Base-by-base conservation (phyloP, 805 yeast genomes). In the Pichia eremophila region DNA sequence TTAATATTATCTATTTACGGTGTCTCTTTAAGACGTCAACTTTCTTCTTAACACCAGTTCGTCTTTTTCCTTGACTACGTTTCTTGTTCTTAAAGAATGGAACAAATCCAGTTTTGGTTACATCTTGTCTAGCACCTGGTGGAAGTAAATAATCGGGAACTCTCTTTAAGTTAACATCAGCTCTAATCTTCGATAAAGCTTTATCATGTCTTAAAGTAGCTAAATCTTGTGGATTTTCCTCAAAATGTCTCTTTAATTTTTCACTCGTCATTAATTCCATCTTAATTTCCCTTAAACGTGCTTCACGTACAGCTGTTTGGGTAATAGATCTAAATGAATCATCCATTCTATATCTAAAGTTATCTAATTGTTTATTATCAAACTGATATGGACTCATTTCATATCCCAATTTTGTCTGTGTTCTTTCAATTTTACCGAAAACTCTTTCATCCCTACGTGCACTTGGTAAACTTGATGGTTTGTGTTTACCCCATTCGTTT, bases 271-370 rank as follows among this genome's bases (percentile, higher is more conserved):
- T 70, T 63, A 93, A 72, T 65, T 93, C 98, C 55, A 81, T 77
- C 64, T 85, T 85, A 64, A 91, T 74, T 62, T 93, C 99, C 63
- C 80, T 85, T 48, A 89, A 76, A 59, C 98, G 78, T 1, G 98
- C 98, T 60, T 93, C 97, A 66, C 97, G 80, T 27, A 93, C 79
- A 0, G 96, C 85, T 10, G 84, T 82, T 48, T 79, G 79, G 0
- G 99, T 93, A 25, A 93, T 95, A 0, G 98, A 85, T 68, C 98
- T 78, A 69, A 91, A 93, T 0, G 96, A 96, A 68, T 93, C 99
- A 59, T 93, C 97, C 70, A 88, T 81, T 74, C 99, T 81, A 66
- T 93, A 93, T 59, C 98, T 79, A 76, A 93, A 93, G 25, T 93
- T 93, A 61, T 93, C 96, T 47, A 93, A 86, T 65, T 93, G 98